Conservation (phyloP, 495 filamentous ascomycete genomes). For the Penicillium macrosclerotiorum region DNA sequence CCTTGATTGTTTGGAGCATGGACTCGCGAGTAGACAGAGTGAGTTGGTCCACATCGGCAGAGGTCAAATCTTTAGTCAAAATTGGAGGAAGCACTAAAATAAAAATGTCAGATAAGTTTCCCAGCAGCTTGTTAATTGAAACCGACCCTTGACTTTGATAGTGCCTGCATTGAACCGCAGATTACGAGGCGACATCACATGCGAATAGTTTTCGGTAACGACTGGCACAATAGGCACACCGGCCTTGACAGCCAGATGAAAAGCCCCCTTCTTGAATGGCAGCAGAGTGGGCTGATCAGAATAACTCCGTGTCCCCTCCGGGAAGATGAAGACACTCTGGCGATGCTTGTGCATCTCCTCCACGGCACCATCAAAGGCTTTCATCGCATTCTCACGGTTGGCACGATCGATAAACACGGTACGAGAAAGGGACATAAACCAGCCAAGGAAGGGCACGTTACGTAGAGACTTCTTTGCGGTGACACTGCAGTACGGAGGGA, state of each 20-base stretch:
- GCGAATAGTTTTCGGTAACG: slow-evolving; percentile 79
- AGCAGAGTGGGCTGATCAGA: slow-evolving; percentile 73
- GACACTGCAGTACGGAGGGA: slow-evolving; percentile 88
- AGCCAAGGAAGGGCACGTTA: slow-evolving; percentile 82
- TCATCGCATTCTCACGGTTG: slow-evolving; percentile 75
- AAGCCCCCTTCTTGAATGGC: slow-evolving; percentile 97
- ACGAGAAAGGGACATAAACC: slow-evolving; percentile 91
- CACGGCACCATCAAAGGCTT: slow-evolving; percentile 81
- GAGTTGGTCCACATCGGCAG: slow-evolving; percentile 79
- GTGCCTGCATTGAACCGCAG: slow-evolving; percentile 68
- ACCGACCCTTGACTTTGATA: slow-evolving; percentile 77
- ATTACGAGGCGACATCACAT: slow-evolving; percentile 70
- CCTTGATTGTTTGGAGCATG: slow-evolving; percentile 75
- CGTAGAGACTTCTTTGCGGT: slow-evolving; percentile 88
- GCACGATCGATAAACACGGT: slow-evolving; percentile 93
- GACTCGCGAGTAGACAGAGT: slow-evolving; percentile 65
- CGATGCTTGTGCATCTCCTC: slow-evolving; percentile 68
- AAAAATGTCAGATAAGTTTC: slow-evolving; percentile 1
- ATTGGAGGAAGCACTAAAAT: slow-evolving; percentile 87
- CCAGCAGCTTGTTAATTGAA: not conserved
- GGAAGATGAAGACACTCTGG: slow-evolving; percentile 92
- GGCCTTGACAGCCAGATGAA: slow-evolving; percentile 92
- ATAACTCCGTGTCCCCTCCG: slow-evolving; percentile 92
- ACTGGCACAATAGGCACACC: slow-evolving; percentile 89
- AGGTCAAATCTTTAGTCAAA: slow-evolving; percentile 69